Evolutionary conservation across 257 asterid genomes (phyloP), one percentile per base, ranked within the genome.

Genomic region (Nicotiana knightiana): DNA sequence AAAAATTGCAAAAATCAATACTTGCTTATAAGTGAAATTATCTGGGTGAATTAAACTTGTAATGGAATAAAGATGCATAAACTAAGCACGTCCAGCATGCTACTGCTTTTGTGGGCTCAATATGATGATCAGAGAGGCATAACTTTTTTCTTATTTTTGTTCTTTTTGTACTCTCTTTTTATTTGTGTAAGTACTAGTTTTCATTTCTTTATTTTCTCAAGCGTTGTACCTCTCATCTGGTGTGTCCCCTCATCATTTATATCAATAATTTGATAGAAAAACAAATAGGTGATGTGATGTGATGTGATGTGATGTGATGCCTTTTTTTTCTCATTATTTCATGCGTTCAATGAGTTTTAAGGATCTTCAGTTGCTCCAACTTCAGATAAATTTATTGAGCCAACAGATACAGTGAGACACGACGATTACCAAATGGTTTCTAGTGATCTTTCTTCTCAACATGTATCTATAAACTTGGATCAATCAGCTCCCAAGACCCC

Each of bases 291-390:
- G 79, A 75, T 48, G 28, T 61, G 43, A 59, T 39, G 48, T 26
- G 79, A 75, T 48, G 28, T 61, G 43, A 59, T 39, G 48, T 21
- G 24, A 21, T 21, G 24, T 24, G 71, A 35, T 21, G 75, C 24
- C 43, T 4, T 62, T 3, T 26, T 13, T 62, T 21, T 24, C 82
- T 79, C 57, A 61, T 37, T 26, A 24, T 37, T 17, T 43, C 46
- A 39, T 39, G 39, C 55, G 9, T 79, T 21, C 32, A 13, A 21
- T 16, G 75, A 63, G 61, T 43, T 80, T 85, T 65, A 28, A 64
- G 85, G 51, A 68, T 6, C 81, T 67, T 68, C 78, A 81, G 57
- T 63, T 86, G 82, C 83, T 84, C 55, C 76, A 68, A 17, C 59
- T 33, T 68, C 85, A 67, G 71, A 79, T 61, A 28, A 62, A 11